phyloP scores from a whole-genome alignment of 2,329 filamentous ascomycete species.

The Sclerotinia nivalis region DNA sequence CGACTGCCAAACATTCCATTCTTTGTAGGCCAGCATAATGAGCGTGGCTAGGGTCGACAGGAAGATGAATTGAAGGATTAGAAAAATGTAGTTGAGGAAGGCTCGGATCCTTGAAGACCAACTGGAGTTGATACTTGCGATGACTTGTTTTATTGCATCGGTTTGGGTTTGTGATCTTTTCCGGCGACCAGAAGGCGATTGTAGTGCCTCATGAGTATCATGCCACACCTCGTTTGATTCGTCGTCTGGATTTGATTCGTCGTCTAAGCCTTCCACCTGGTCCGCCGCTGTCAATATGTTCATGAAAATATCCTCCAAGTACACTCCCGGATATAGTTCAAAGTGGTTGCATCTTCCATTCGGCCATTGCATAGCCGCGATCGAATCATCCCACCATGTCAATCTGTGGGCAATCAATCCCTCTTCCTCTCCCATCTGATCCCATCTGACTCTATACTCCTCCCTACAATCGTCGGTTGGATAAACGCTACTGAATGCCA shows the following conservation, averaged over 20 bases:
- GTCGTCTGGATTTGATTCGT: neutral
- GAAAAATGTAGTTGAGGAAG: constrained; percentile 9
- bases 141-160: constrained; percentile 1
- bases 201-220: neutral
- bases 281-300: constrained; percentile 13
- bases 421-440: constrained; percentile 18
- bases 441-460: constrained; percentile 19
- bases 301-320: constrained; percentile 20
- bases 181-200: neutral
- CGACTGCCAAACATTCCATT: constrained; percentile 1
- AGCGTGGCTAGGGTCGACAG: neutral
- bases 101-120: neutral
- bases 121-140: neutral
- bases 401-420: constrained; percentile 11
- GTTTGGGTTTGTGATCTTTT: neutral
- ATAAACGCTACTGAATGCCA: constrained; percentile 21
- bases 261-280: neutral
- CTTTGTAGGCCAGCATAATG: constrained; percentile 2
- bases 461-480: constrained; percentile 7
- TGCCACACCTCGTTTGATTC: neutral
- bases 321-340: neutral
- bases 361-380: constrained; percentile 11
- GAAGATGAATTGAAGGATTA: constrained; percentile 11
- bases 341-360: constrained; percentile 18
- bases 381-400: constrained; percentile 17